These are phyloP conservation scores for Phytophthora ramorum DNA, from an alignment of 352 stramenopile genomes.

Conservation along the genomic window DNA sequence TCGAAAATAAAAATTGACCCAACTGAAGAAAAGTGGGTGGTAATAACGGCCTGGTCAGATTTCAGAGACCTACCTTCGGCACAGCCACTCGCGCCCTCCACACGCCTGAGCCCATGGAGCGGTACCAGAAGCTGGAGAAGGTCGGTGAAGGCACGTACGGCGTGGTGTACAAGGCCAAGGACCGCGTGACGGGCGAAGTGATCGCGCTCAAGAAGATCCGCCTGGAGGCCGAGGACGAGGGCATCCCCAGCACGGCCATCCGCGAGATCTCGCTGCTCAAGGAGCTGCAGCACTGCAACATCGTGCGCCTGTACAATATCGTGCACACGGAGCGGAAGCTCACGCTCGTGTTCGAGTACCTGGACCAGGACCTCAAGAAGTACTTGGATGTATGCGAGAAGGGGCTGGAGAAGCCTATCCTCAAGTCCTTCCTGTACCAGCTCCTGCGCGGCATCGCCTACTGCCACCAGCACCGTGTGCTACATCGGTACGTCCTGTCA, in stretches of 20 bases:
- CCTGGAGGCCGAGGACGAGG: slow-evolving; percentile 98
- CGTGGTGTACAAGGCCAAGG: slow-evolving; percentile 99
- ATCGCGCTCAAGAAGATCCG: slow-evolving; percentile 99
- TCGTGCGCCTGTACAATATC: slow-evolving; percentile 99
- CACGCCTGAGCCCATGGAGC: slow-evolving; percentile 66
- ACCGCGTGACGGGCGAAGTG: slow-evolving; percentile 96
- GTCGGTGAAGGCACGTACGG: slow-evolving; percentile 99
- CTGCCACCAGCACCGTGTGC: slow-evolving; percentile 97
- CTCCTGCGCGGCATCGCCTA: slow-evolving; percentile 98
- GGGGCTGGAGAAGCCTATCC: slow-evolving; percentile 93
- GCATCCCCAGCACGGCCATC: slow-evolving; percentile 98
- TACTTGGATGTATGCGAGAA: slow-evolving; percentile 99
- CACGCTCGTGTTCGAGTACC: slow-evolving; percentile 99
- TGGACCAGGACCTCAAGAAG: slow-evolving; percentile 99
- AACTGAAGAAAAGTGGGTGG: slow-evolving; percentile 19
- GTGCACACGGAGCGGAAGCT: slow-evolving; percentile 99
- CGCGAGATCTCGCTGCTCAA: slow-evolving; percentile 99
- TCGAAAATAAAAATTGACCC: not conserved
- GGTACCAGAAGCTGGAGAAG: slow-evolving; percentile 97
- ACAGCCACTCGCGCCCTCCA: slow-evolving; percentile 7
- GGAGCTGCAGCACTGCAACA: slow-evolving; percentile 98
- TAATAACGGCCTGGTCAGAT: slow-evolving; percentile 20
- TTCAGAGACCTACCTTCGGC: slow-evolving; percentile 7
- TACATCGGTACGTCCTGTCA: slow-evolving; percentile 75
- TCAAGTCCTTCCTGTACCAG: slow-evolving; percentile 99